Base-by-base conservation (phyloP, 768 basidiomycete genomes). In the Botryobasidium botryosum region DNA sequence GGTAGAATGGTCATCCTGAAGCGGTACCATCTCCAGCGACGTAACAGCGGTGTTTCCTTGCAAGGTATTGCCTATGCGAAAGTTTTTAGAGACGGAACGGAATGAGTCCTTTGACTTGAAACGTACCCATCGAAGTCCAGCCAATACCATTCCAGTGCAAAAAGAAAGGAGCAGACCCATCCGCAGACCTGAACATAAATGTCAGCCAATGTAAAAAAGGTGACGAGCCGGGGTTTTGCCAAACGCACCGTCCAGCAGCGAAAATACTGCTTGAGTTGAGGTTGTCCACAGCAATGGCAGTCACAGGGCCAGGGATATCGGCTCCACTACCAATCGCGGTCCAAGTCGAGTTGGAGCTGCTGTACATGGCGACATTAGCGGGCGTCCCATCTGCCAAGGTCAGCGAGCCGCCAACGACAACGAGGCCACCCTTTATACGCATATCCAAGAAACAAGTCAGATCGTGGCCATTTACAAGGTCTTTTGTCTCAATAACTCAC, bases 241-340 rank as follows among this genome's bases (percentile, higher is more conserved):
- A 13, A n/a, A 61, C 77, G 57, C 49, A 87, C 78, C 71, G 74
- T 53, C 92, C 92, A 27, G 90, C 86, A 38, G 80, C 85, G 55
- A 90, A 99, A 45, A 97, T 71, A 54, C 83, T 92, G 53, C 74
- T 82, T 1, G 63, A 58, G 56, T 94, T 87, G 18, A 72, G 70
- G 50, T 77, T 66, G 59, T 97, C 85, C 33, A 88, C 79, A 43
- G 80, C 79, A 42, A 96, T 58, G 8, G 92, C 90, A 3, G 87
- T 82, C 2, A 88, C 81, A 2, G 90, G 88, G 3, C 92, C 92
- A 36, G 90, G 86, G 20, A 96, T 66, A n/a, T n/a, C n/a, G n/a
- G n/a, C n/a, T 38, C 72, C 67, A 10, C 60, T 57, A 10, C 70
- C 86, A 23, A 90, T 56, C 1, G 77, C 57, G 6, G 64, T 63